These are phyloP conservation scores for Tothia fuscella DNA, from an alignment of 2,329 filamentous ascomycete species.

Conservation along the genomic window DNA sequence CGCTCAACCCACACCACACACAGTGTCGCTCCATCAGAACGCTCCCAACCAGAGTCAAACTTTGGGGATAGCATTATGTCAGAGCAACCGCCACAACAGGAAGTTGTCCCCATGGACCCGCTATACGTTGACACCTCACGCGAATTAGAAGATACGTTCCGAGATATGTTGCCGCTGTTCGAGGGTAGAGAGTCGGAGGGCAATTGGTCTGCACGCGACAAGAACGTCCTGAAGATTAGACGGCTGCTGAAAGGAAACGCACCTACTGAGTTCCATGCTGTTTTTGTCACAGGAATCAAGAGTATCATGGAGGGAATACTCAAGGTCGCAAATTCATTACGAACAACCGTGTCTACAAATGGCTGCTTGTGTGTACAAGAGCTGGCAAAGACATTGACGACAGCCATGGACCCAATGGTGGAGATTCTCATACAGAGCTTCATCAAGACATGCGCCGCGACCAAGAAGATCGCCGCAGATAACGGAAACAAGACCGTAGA, in stretches of 20 bases:
- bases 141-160: constrained; percentile 79
- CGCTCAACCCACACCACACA: constrained; percentile 18
- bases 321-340: constrained; percentile 69
- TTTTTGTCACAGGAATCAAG: constrained; percentile 61
- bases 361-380: constrained; percentile 79
- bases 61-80: constrained; percentile 31
- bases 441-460: constrained; percentile 77
- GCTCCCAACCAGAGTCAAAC: too few species aligned
- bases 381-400: constrained; percentile 61
- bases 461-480: constrained; percentile 86
- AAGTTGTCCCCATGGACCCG: constrained; percentile 61
- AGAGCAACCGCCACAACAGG: constrained; percentile 51
- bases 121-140: constrained; percentile 71
- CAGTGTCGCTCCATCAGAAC: too few species aligned
- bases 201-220: constrained; percentile 83
- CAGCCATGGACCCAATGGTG: constrained; percentile 74
- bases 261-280: constrained; percentile 59
- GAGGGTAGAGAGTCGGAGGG: constrained; percentile 82
- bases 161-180: constrained; percentile 68
- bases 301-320: constrained; percentile 74
- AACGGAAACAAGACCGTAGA: constrained; percentile 74
- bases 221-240: constrained; percentile 64
- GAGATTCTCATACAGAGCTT: constrained; percentile 82
- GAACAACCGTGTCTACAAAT: constrained; percentile 83
- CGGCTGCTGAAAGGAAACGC: constrained; percentile 75